Evolutionary conservation across 148 eudicot species (phyloP), one percentile per base, ranked within the genome.

Genomic region (Heliosperma pusillum): DNA sequence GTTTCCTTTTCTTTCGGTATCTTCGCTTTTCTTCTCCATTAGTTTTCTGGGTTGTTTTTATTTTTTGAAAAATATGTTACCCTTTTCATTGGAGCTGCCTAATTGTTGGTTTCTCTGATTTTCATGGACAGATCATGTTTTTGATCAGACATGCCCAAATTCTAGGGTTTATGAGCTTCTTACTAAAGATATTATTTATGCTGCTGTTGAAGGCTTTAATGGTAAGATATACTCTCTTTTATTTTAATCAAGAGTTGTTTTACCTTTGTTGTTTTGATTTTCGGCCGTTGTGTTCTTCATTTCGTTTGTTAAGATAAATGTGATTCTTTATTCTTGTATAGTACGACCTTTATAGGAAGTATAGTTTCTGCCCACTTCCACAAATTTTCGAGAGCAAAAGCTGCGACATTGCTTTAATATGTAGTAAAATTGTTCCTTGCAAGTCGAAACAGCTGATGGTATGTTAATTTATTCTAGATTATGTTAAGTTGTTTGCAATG

Each of bases 131-230:
- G 98, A 95, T 88, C 93, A 92, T 71, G 97, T 95, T 69, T 92
- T 95, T 70, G 98, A 92, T 79, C 89, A 88, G 70, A 87, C 89
- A 45, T 82, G 89, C 85, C 77, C 89, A 20, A 95, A 95, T 88
- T 76, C 89, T 78, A 95, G 83, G 88, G 91, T 95, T 82, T 95
- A 95, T 71, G 92, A 92, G 74, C 93, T 90, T 72, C 90, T 95
- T 42, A 92, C 94, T 26, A 92, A 87, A 88, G 93, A 92, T 67
- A 87, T 95, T 63, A 92, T 92, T 76, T 69, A 74, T 72, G 96
- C 98, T 47, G 96, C 93, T 12, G 85, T 90, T 56, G 90, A 95
- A 63, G 98, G 98, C 17, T 94, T 94, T 74, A 94, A 94, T 66
- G 98, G 98, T 94, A n/a, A n/a, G n/a, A n/a, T n/a, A n/a, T n/a